Conservation (phyloP, 306 rosid species). For the cucumber (Cucumis sativus) region DNA sequence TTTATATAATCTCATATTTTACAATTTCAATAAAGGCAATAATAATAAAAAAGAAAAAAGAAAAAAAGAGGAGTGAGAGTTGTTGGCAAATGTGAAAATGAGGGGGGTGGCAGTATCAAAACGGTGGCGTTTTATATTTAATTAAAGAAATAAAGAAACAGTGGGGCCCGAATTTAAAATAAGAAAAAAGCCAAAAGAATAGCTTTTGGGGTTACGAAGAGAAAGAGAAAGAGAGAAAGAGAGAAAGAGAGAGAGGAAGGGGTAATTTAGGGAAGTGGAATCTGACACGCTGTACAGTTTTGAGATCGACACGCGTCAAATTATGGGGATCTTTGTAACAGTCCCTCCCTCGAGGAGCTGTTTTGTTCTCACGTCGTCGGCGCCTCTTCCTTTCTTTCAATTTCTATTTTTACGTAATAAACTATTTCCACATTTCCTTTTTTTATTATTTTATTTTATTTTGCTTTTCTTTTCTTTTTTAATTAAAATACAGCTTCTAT, state of each 20-base stretch:
- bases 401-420: neutral
- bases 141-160: too few relatives aligned
- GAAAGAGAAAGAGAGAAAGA: neutral
- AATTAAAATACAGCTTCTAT: too few relatives aligned
- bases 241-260: neutral
- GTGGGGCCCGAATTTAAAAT: neutral
- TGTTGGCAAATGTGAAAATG: neutral
- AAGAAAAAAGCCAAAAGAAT: neutral
- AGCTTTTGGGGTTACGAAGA: neutral
- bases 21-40: neutral
- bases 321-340: neutral
- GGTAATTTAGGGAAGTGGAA: neutral
- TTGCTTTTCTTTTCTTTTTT: too few relatives aligned
- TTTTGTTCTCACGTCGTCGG: neutral
- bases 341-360: neutral
- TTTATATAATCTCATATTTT: neutral
- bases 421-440: neutral
- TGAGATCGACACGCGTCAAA: neutral
- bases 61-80: neutral
- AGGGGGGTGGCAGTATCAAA: neutral
- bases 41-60: neutral
- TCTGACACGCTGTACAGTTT: neutral
- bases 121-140: neutral
- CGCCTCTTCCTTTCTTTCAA: neutral
- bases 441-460: neutral